These are phyloP conservation scores for Akanthomyces lecanii DNA, from an alignment of 2,329 filamentous ascomycete genomes.

Conservation along the genomic window DNA sequence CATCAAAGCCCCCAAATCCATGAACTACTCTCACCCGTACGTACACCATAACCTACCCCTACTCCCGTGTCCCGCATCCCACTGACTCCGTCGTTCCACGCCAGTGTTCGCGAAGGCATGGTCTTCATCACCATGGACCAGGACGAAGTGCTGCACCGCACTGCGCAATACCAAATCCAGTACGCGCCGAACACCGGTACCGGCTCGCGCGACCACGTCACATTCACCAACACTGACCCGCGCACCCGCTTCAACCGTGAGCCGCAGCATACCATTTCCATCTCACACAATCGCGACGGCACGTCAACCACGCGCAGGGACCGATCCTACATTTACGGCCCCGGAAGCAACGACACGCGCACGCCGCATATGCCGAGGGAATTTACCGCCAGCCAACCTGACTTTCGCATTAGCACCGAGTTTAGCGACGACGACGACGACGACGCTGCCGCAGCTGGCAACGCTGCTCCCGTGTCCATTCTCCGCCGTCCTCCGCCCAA, in stretches of 20 bases:
- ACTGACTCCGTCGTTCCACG: conserved; percentile 19
- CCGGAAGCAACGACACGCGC: conserved; percentile 40
- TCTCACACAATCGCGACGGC: conserved; percentile 50
- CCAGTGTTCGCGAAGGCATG: conserved; percentile 82
- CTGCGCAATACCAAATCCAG: conserved; percentile 70
- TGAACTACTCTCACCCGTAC: conserved; percentile 81
- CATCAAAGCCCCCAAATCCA: conserved; percentile 74
- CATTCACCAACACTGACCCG: conserved; percentile 2
- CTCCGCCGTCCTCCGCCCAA: conserved; percentile 41
- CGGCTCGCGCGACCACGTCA: neutral
- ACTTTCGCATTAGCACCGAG: conserved; percentile 54
- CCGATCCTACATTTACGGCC: conserved; percentile 40
- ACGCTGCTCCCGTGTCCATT: conserved; percentile 9
- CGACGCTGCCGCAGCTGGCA: conserved; percentile 27
- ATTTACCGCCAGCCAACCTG: conserved; percentile 44
- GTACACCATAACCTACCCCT: conserved; percentile 32
- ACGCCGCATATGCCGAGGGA: conserved; percentile 55
- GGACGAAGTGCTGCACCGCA: conserved; percentile 69
- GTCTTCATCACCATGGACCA: conserved; percentile 85
- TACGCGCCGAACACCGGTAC: conserved; percentile 41
- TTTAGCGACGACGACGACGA: conserved; percentile 59
- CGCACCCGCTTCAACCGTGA: conserved; percentile 17
- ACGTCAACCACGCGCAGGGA: conserved; percentile 44
- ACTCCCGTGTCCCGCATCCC: neutral
- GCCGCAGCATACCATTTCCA: conserved; percentile 42